Evolutionary conservation across 1,284 basidiomycete genomes (phyloP), one percentile per base, ranked within the genome.

Genomic region (Ceratobasidium sp.): DNA sequence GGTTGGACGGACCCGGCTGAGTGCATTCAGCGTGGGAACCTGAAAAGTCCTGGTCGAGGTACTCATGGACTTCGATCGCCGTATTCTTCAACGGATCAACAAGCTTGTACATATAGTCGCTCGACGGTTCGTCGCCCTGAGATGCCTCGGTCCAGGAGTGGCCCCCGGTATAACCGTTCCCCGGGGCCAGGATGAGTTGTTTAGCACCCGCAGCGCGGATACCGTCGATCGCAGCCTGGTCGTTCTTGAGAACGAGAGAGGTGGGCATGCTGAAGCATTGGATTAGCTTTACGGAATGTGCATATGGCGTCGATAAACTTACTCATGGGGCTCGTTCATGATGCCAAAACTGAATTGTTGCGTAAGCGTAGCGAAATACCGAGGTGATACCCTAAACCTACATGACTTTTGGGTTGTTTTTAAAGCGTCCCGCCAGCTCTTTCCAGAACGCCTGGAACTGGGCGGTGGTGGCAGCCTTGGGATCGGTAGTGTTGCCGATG

Each of bases 31-130:
- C 84, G 63, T 86, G 85, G 13, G 74, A 69, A 5, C 85, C 85
- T 7, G 84, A 85, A 66, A 84, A 86, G 77, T 86, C 85, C 9
- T 81, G 77, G 76, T 85, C 78, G 48, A 79, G 76, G 46, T 79
- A 79, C 80, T 86, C 85, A 75, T 86, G 84, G 31, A 85, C 79
- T 77, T 86, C 84, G 65, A 86, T 84, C 5, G 84, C 85, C 0
- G 81, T 82, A 74, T 86, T 86, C 14, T 80, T 78, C 16, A 83
- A 41, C 0, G 85, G 84, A 77, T 86, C 84, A 1, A 80, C 77
- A 2, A 86, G 78, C 76, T 81, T 81, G 62, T 84, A 82, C 79
- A 86, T 58, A 75, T 84, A 85, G 29, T 84, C 82, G 58, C 83
- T 84, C 0, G 84, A 84, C 0, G 85, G 84, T 4, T 76, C 78